phyloP scores from a whole-genome alignment of 2,329 filamentous ascomycete species.

The Fusarium zealandicum region DNA sequence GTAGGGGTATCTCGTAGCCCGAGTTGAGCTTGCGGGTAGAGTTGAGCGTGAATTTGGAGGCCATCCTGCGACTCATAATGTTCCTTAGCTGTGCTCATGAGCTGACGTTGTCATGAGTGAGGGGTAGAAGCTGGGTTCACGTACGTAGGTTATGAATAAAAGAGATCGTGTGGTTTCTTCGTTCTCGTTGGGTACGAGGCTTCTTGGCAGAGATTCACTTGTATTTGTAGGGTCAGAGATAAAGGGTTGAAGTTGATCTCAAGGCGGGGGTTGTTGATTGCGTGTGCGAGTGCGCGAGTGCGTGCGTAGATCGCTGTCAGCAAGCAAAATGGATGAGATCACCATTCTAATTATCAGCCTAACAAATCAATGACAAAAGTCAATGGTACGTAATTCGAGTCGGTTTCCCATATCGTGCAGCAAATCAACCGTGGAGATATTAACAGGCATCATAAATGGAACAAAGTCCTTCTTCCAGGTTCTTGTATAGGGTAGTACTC shows the following conservation, averaged over 20 bases:
- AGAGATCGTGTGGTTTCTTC: not conserved
- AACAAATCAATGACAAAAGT: no score
- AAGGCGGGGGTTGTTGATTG: no score
- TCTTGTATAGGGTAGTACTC: not conserved
- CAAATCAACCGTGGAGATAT: no score
- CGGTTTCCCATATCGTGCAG: no score
- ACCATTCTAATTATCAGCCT: not conserved
- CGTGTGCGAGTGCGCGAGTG: no score
- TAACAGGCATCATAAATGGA: no score
- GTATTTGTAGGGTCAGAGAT: no score
- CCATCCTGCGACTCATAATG: conserved; percentile 50
- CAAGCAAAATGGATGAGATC: not conserved
- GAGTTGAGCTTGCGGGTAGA: conserved; percentile 62
- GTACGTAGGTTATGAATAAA: not conserved
- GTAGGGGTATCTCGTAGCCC: conserved; percentile 59
- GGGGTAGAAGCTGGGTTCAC: conserved; percentile 9
- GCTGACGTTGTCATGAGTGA: conserved; percentile 7
- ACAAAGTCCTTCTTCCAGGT: not conserved
- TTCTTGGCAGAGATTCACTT: no score
- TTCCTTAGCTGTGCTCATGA: not conserved
- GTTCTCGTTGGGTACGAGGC: not conserved
- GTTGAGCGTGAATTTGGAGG: conserved; percentile 53
- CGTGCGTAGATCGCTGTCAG: no score
- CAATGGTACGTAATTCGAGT: no score
- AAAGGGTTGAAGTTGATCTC: no score